A percentile compares a stretch with the other conserved stretches of the same genome.
phyloP scores from a whole-genome alignment of 495 filamentous ascomycete species.

The Aspergillus panamensis region DNA sequence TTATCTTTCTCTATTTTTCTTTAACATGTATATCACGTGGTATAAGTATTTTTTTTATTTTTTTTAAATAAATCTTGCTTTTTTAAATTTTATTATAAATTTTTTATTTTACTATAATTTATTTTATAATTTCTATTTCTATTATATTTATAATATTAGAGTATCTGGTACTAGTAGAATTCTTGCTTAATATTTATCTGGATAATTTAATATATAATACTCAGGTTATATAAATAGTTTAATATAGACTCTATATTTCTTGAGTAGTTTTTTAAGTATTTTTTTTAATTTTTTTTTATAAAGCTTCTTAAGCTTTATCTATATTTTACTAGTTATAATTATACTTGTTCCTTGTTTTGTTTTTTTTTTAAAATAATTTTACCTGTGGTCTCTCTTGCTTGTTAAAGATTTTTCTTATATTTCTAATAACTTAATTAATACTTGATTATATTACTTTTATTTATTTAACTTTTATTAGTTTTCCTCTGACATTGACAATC shows the following conservation, averaged over 20 bases:
- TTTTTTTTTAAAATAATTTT: too few relatives aligned
- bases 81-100: not conserved
- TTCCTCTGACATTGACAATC: not conserved
- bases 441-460: not conserved
- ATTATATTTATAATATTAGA: not conserved
- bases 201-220: not conserved
- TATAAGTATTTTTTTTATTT: slow-evolving; percentile 1
- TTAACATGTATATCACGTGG: not conserved
- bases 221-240: not conserved
- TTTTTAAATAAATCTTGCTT: too few relatives aligned
- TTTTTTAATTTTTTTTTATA: too few relatives aligned
- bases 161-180: not conserved
- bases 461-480: not conserved
- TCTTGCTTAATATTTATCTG: not conserved
- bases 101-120: not conserved
- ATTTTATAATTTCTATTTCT: not conserved
- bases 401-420: too few relatives aligned
- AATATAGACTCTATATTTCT: not conserved
- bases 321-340: too few relatives aligned
- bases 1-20: slow-evolving; percentile 7
- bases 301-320: too few relatives aligned
- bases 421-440: not conserved
- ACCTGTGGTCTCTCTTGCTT: too few relatives aligned
- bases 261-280: not conserved
- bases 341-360: not conserved